Conservation (phyloP, 148 eudicot species). For the Euryodendron excelsum region DNA sequence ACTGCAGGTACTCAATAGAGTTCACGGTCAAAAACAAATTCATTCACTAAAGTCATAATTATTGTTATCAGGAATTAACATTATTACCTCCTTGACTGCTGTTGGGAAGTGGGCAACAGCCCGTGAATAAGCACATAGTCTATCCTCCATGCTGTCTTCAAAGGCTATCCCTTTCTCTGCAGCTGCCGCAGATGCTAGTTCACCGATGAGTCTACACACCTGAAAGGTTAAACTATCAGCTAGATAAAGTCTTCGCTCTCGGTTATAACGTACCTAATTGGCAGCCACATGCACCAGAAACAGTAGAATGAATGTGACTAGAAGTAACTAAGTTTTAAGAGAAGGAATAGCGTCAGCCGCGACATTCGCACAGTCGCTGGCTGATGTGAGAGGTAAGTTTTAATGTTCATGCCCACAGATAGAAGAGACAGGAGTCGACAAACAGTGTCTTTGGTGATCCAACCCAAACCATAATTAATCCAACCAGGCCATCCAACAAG, state of each 20-base stretch:
- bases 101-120: slow-evolving; percentile 98
- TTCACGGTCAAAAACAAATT: not conserved
- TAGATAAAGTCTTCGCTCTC: not conserved
- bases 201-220: slow-evolving; percentile 75
- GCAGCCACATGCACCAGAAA: not conserved
- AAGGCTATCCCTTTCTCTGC: slow-evolving; percentile 75
- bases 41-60: not conserved
- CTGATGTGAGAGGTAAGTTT: not conserved
- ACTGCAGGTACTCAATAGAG: slow-evolving; percentile 42
- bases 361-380: too few relatives aligned
- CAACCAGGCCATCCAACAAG: not conserved
- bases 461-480: not conserved
- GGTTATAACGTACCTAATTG: not conserved
- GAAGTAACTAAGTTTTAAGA: not conserved
- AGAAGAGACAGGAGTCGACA: not conserved
- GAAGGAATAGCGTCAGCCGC: too few relatives aligned
- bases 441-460: not conserved
- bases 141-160: slow-evolving; percentile 71
- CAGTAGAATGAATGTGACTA: not conserved
- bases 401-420: not conserved
- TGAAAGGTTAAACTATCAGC: slow-evolving; percentile 24
- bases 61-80: not conserved
- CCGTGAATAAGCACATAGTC: slow-evolving; percentile 92
- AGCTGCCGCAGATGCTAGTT: slow-evolving; percentile 82
- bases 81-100: slow-evolving; percentile 89